A percentile compares a stretch with the other conserved stretches of the same genome.
Conservation (phyloP, 176 grass and related monocot species). For the Poa annua region DNA sequence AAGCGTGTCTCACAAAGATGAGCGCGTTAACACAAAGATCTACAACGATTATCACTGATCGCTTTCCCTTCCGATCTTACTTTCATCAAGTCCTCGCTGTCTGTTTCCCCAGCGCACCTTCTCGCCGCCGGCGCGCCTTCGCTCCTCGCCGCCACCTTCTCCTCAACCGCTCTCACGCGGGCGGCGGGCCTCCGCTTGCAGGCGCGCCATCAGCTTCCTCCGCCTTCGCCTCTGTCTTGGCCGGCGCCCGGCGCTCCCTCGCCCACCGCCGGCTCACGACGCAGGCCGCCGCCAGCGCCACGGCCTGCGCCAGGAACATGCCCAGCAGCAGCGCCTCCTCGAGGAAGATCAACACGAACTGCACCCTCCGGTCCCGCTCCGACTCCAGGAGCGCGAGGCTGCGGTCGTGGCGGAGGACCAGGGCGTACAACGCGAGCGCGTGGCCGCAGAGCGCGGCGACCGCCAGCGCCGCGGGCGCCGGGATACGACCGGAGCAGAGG, state of each 20-base stretch:
- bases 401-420: slow-evolving; percentile 56
- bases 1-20: too few relatives aligned
- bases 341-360: slow-evolving; percentile 54
- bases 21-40: too few relatives aligned
- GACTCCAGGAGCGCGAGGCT: slow-evolving; percentile 55
- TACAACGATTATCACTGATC: neutral
- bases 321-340: slow-evolving; percentile 58
- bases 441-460: slow-evolving; percentile 59
- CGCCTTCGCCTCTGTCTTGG: too few relatives aligned
- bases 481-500: slow-evolving; percentile 18
- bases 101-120: slow-evolving; percentile 41
- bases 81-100: neutral
- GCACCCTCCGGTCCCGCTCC: slow-evolving; percentile 57
- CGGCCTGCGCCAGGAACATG: slow-evolving; percentile 64
- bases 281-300: slow-evolving; percentile 47
- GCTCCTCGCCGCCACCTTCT: slow-evolving; percentile 49
- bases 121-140: neutral
- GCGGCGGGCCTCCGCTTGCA: slow-evolving; percentile 27
- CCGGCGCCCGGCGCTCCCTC: slow-evolving; percentile 49
- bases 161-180: slow-evolving; percentile 44
- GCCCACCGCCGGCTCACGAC: slow-evolving; percentile 50
- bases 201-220: slow-evolving; percentile 54
- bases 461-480: slow-evolving; percentile 44
- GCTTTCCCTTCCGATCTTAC: neutral
- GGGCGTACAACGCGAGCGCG: slow-evolving; percentile 43